Evolutionary conservation across 345 rosid genomes (phyloP).

Genomic region (Sonneratia caseolaris): DNA sequence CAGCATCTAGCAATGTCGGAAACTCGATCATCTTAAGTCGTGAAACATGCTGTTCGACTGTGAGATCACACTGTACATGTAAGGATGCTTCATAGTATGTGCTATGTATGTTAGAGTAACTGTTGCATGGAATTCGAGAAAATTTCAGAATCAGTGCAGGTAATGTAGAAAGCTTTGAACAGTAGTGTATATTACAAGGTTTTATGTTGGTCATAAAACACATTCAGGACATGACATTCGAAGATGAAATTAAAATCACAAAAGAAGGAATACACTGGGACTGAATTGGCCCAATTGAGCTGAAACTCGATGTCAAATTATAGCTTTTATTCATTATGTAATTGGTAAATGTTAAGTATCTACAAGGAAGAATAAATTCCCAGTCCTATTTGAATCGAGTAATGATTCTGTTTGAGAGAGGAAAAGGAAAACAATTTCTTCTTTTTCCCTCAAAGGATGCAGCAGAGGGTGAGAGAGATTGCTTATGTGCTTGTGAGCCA

Average conservation of each 20-base stretch:
- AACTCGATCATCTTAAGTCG: neutral
- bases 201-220: too few relatives aligned
- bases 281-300: too few relatives aligned
- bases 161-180: neutral
- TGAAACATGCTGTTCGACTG: conserved; percentile 1
- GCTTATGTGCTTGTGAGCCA: neutral
- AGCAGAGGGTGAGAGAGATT: neutral
- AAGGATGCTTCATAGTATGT: neutral
- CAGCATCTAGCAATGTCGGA: conserved; percentile 2
- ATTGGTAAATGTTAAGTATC: neutral
- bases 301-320: too few relatives aligned
- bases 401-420: neutral
- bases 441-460: neutral
- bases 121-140: neutral
- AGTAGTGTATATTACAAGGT: neutral
- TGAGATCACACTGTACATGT: conserved; percentile 1
- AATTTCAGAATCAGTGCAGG: neutral
- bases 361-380: conserved; percentile 5
- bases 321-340: neutral
- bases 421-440: neutral
- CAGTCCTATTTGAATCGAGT: neutral
- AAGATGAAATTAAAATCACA: too few relatives aligned
- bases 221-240: too few relatives aligned
- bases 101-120: neutral
- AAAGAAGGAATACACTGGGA: too few relatives aligned